Evolutionary conservation across 139 green algal genomes (phyloP), one percentile per base, ranked within the genome.

Genomic region (Trebouxia sp.): DNA sequence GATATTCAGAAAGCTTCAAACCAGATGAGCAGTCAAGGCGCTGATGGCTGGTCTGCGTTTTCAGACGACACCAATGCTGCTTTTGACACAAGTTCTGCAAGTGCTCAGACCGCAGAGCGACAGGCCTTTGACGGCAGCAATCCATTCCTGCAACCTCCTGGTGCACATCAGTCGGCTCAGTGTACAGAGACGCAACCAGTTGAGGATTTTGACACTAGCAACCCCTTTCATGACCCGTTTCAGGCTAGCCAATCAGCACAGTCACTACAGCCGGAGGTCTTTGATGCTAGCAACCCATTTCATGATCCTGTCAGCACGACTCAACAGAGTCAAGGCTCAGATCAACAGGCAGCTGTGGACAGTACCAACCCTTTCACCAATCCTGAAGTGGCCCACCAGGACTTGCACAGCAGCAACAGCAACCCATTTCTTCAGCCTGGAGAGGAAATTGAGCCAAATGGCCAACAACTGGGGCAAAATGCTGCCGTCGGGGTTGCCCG

Each of bases 11-110:
- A n/a, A n/a, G n/a, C n/a, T n/a, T n/a, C n/a, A n/a, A n/a, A n/a
- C n/a, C n/a, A n/a, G n/a, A n/a, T n/a, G n/a, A n/a, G n/a, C n/a
- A n/a, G n/a, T n/a, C n/a, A n/a, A n/a, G 62, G 14, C 28, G 12
- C 26, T 41, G 32, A 72, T 45, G 62, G 28, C 28, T 72, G 62
- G 62, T 72, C 62, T 72, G 62, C 62, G 11, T 72, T 72, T 72
- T 14, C 1, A 28, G 14, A 72, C 9, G n/a, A 17, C n/a, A 24
- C 28, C 32, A 45, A 24, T 8, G 32, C 35, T 5, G 15, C 62
- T 30, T 5, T 45, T 72, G 62, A 42, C 11, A 35, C 15, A 30
- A 35, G 32, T 28, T 17, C 62, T n/a, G n/a, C n/a, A n/a, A n/a
- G n/a, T n/a, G n/a, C 47, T 26, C 47, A 53, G 15, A 1, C 47